A percentile compares a stretch with the other conserved stretches of the same genome.
These are phyloP conservation scores for Halenospora varia DNA, from an alignment of 495 filamentous ascomycete genomes.

Conservation along the genomic window DNA sequence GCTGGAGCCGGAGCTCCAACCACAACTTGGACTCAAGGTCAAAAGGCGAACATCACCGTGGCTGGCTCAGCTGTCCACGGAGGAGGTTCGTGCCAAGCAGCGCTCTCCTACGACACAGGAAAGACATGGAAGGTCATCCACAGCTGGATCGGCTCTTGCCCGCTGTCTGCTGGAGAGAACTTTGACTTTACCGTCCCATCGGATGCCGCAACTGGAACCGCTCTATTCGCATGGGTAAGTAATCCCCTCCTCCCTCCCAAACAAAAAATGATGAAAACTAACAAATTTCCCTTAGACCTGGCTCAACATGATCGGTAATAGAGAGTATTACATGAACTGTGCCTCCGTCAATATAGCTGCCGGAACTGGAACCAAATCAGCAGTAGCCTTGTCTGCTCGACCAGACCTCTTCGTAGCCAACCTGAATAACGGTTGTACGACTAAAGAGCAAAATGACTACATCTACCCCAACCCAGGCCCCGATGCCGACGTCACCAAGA, in stretches of 20 bases:
- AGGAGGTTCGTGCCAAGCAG: constrained; percentile 63
- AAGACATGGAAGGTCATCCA: constrained; percentile 61
- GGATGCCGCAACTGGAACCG: constrained; percentile 53
- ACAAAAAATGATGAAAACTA: constrained; percentile 2
- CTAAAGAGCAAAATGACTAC: constrained; percentile 42
- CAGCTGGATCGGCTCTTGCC: constrained; percentile 61
- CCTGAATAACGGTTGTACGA: constrained; percentile 35
- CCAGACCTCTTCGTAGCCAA: constrained; percentile 57
- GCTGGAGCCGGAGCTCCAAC: constrained; percentile 40
- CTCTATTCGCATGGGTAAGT: constrained; percentile 67
- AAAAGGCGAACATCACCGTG: constrained; percentile 53
- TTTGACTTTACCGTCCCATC: constrained; percentile 63
- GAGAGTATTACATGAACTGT: constrained; percentile 69
- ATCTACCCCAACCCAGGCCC: constrained; percentile 71
- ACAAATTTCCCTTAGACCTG: too few relatives aligned
- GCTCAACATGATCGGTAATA: constrained; percentile 63
- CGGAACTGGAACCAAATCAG: constrained; percentile 25
- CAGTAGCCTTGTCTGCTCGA: constrained; percentile 42
- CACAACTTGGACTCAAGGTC: constrained; percentile 51
- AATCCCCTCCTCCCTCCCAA: constrained; percentile 32
- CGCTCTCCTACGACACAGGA: constrained; percentile 60
- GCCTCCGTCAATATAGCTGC: constrained; percentile 51
- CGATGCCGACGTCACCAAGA: constrained; percentile 41
- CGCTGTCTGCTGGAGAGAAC: constrained; percentile 32
- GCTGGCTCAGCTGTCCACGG: constrained; percentile 53